Percentiles rank a stretch among this genome's conserved stretches.
Conservation (phyloP, 306 rosid species). For the Quercus parvula region DNA sequence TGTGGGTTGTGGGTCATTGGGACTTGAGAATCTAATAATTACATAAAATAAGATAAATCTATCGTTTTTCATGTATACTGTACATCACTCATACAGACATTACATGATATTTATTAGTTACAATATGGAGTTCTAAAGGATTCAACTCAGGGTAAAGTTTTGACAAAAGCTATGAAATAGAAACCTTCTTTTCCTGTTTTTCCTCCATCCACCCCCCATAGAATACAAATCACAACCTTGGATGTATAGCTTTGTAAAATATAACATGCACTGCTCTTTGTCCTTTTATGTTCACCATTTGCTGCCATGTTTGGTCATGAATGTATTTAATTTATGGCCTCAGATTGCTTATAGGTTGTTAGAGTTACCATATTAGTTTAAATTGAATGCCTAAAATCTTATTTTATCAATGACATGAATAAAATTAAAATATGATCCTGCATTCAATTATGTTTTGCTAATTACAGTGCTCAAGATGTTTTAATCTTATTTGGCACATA, state of each 20-base stretch:
- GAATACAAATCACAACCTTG: background rate
- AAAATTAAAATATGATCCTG: constrained; percentile 6
- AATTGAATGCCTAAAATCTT: background rate
- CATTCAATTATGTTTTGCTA: background rate
- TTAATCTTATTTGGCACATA: constrained; percentile 27
- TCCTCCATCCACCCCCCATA: background rate
- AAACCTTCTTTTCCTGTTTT: background rate
- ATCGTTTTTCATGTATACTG: background rate
- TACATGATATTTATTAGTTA: background rate
- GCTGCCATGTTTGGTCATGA: background rate
- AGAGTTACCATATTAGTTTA: background rate
- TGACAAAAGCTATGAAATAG: background rate
- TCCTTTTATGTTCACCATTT: background rate
- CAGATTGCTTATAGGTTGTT: background rate
- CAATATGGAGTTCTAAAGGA: background rate
- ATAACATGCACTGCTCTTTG: background rate
- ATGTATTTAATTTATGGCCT: background rate
- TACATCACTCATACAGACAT: background rate
- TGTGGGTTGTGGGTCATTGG: background rate
- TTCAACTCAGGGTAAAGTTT: background rate
- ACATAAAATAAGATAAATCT: background rate
- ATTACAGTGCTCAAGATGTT: constrained; percentile 7
- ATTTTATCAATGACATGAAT: constrained; percentile 4
- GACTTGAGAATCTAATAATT: background rate
- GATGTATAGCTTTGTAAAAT: background rate